These are phyloP conservation scores for Chaetomium globosum DNA, from an alignment of 2,329 filamentous ascomycete species.

Conservation along the genomic window DNA sequence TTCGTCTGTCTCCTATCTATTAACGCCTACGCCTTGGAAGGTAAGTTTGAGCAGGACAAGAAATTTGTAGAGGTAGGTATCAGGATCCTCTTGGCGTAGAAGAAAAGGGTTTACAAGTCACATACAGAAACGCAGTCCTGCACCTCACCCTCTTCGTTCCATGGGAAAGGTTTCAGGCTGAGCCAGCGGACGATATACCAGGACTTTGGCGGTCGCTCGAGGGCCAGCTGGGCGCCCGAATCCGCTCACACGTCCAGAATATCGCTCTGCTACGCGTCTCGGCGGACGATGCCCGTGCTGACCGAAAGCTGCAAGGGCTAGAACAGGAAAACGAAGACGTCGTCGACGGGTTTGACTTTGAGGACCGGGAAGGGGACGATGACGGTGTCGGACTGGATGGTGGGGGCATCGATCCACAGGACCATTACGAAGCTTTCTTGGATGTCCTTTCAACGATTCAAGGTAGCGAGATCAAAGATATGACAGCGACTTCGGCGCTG, in stretches of 20 bases:
- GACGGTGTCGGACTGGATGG: neutral
- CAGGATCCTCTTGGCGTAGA: too few species aligned
- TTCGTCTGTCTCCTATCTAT: too few species aligned
- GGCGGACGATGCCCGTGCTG: constrained; percentile 17
- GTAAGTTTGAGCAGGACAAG: too few species aligned
- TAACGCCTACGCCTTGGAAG: too few species aligned
- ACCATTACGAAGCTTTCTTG: constrained; percentile 8
- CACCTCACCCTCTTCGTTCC: constrained; percentile 5
- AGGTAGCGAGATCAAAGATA: constrained; percentile 3
- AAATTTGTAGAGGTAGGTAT: too few species aligned
- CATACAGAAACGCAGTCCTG: constrained; percentile 10
- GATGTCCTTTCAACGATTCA: neutral
- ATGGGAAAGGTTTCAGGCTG: constrained; percentile 10
- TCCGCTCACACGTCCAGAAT: constrained; percentile 15
- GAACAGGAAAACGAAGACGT: constrained; percentile 10
- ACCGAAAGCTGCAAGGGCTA: constrained; percentile 7
- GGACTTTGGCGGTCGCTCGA: constrained; percentile 14
- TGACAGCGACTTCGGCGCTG: neutral
- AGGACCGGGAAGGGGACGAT: neutral
- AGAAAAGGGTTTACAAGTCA: neutral
- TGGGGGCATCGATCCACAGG: neutral
- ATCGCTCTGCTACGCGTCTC: constrained; percentile 14
- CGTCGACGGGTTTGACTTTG: neutral
- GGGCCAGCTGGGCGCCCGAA: constrained; percentile 7
- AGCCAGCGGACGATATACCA: constrained; percentile 9